Conservation (phyloP, 2,329 filamentous ascomycete species). For the Ilyonectria destructans region DNA sequence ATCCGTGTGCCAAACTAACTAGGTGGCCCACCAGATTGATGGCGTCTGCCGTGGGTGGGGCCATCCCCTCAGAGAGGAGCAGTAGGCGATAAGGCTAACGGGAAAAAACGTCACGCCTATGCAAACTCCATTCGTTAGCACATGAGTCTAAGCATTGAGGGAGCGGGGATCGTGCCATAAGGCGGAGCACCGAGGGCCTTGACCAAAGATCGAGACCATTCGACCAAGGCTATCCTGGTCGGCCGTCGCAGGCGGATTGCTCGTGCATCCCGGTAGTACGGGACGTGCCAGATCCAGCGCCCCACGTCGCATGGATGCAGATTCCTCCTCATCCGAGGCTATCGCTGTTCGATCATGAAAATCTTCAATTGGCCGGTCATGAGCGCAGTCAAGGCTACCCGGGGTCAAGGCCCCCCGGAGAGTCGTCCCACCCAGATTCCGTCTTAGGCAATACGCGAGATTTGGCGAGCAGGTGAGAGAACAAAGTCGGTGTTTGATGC, state of each 20-base stretch:
- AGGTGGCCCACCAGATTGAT: slow-evolving; percentile 36
- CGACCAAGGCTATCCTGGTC: slow-evolving; percentile 38
- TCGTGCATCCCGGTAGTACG: slow-evolving; percentile 47
- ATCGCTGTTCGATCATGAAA: slow-evolving; percentile 30
- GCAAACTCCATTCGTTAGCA: slow-evolving; percentile 44
- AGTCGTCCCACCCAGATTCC: slow-evolving; percentile 7
- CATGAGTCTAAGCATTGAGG: slow-evolving; percentile 36
- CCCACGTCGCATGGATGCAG: slow-evolving; percentile 38
- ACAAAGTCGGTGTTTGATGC: slow-evolving; percentile 20
- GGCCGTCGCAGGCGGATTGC: slow-evolving; percentile 38
- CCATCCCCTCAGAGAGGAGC: slow-evolving; percentile 26
- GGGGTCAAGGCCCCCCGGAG: slow-evolving; percentile 10
- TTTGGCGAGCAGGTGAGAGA: slow-evolving; percentile 34
- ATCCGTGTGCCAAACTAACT: slow-evolving; percentile 49
- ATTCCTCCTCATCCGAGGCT: slow-evolving; percentile 42
- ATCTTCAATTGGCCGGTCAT: slow-evolving; percentile 33
- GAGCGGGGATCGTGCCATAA: slow-evolving; percentile 50
- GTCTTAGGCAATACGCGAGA: slow-evolving; percentile 34
- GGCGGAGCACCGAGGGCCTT: slow-evolving; percentile 42
- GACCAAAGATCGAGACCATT: slow-evolving; percentile 48
- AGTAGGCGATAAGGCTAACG: slow-evolving; percentile 46
- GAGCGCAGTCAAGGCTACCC: slow-evolving; percentile 12
- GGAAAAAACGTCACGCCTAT: slow-evolving; percentile 47
- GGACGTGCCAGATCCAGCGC: slow-evolving; percentile 46
- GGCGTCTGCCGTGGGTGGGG: slow-evolving; percentile 41